Base-by-base conservation (phyloP, 805 yeast species). In the Zygotorulaspora chibaensis region DNA sequence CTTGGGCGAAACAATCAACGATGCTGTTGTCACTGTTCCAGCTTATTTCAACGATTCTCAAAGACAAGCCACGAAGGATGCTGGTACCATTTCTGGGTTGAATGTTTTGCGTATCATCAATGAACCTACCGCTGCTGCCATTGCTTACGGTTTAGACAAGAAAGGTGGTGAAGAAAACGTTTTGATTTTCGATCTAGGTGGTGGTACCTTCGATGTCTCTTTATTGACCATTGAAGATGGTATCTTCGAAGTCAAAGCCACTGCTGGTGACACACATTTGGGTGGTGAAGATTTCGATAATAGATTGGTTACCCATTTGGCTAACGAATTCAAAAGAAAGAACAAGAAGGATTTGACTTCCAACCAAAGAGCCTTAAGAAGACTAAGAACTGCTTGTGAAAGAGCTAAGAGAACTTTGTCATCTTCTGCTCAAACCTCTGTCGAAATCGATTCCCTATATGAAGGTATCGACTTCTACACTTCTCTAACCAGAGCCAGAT, bases 201-300 rank as follows among this genome's bases (percentile, higher is more conserved):
- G 97, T 77, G 97, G 97, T 82, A 90, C 97, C 65, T 90, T 90
- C 75, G 97, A 90, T 87, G 97, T 90, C 43, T 90, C 97, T 23
- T 77, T 90, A 52, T 79, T 90, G 67, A 80, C 95, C 58, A 90
- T 90, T 65, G 96, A 88, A 66, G 97, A 87, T 59, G 97, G 97
- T 75, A 85, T 90, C 65, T 90, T 90, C 72, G 96, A 89, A 77
- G 97, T 90, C 62, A 89, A 88, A 79, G 93, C 97, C 57, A 90
- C 98, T 51, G 75, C 76, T 52, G 76, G 76, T 72, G 76, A 89
- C 68, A 87, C 91, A 49, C 91, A 84, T 73, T 83, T 87, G 77
- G 97, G 97, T 79, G 97, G 97, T 83, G 96, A 90, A 77, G 98
- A 90, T 76, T 91, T 91, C 73, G 98, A 91, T 73, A 81, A 87